Base-by-base conservation (phyloP, 2,329 filamentous ascomycete species). In the Neofusicoccum cordaticola region DNA sequence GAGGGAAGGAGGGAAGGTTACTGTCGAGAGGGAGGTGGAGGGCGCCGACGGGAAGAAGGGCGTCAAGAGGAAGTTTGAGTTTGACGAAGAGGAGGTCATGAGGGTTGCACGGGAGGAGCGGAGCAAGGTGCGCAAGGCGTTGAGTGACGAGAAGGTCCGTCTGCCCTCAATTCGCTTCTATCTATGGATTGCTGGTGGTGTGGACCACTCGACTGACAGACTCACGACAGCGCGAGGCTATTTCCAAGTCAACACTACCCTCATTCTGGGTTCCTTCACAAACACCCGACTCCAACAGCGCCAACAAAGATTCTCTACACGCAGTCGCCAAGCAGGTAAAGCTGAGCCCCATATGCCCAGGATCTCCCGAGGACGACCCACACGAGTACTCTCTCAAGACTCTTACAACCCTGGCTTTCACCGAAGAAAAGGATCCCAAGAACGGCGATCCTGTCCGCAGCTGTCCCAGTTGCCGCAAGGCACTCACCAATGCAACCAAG, bases 201-300 rank as follows among this genome's bases (percentile, higher is more conserved):
- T 19, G 42, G 7, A 44, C 12, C 11, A 19, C 22, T 39, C 35
- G 27, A 37, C 56, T 60, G 56, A 60, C 31, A 19, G 2, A 19
- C 5, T 13, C 12, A 9, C 15, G 34, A 45, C 34, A 56, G 44
- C 58, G 58, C 27, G 45, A 62, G 5, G 56, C 47, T 17, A 62
- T 52, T 22, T 50, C 44, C 6, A 62, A 51, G 58, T 50, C 45
- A 1, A 84, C 85, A 15, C 80, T 97, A 0, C 91, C 92, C 0
- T 96, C 92, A 0, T 98, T 98, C 79, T 98, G 94, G 95, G 90
- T 94, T 1, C 94, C 93, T 0, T 91, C 90, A 0, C 85, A 94
- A 65, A 96, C 91, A 0, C 92, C 92, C 0, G 82, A 83, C 0
- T 65, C 72, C 17, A 73, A 77, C 63, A 83, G 83, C 0, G 65